phyloP scores from a whole-genome alignment of 768 basidiomycete genomes.

The Hericium erinaceus region DNA sequence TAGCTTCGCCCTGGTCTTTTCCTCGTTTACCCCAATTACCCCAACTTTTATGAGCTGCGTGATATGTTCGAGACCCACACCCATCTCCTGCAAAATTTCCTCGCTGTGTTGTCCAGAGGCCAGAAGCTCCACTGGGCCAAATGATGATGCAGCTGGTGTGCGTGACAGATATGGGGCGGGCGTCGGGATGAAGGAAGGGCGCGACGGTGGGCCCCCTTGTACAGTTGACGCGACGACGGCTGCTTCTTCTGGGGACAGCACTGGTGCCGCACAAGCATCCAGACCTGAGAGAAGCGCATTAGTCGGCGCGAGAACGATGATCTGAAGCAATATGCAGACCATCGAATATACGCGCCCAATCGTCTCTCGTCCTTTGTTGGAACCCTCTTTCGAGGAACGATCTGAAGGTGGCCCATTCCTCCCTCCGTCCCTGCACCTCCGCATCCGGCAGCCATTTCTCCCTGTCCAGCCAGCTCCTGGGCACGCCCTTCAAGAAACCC shows the following conservation, averaged over 20 bases:
- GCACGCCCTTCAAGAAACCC: conserved; percentile 41
- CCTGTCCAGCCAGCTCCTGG: conserved; percentile 29
- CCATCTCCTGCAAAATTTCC: conserved; percentile 44
- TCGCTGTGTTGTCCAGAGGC: conserved; percentile 45
- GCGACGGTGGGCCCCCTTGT: not conserved
- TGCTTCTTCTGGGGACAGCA: conserved; percentile 57
- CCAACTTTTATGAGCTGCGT: conserved; percentile 34
- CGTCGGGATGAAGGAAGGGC: conserved; percentile 29
- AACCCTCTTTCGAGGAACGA: conserved; percentile 61
- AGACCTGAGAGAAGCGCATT: conserved; percentile 33
- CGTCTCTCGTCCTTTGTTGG: conserved; percentile 45
- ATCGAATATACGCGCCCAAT: conserved; percentile 62
- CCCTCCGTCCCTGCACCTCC: conserved; percentile 33
- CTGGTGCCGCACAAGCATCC: conserved; percentile 65
- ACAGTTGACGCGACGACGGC: conserved; percentile 26
- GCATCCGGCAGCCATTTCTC: conserved; percentile 43
- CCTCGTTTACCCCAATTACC: conserved; percentile 12
- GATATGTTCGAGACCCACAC: conserved; percentile 33
- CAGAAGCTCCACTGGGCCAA: conserved; percentile 19
- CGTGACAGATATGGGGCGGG: conserved; percentile 41
- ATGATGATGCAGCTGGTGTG: conserved; percentile 18
- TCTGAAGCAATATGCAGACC: conserved; percentile 30
- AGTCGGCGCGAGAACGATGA: not conserved
- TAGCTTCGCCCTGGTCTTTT: not conserved
- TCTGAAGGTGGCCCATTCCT: conserved; percentile 48